Percentiles rank a stretch among this genome's conserved stretches.
Evolutionary conservation across 2,329 filamentous ascomycete genomes (phyloP).

Genomic region (Sporothrix brunneoviolacea): DNA sequence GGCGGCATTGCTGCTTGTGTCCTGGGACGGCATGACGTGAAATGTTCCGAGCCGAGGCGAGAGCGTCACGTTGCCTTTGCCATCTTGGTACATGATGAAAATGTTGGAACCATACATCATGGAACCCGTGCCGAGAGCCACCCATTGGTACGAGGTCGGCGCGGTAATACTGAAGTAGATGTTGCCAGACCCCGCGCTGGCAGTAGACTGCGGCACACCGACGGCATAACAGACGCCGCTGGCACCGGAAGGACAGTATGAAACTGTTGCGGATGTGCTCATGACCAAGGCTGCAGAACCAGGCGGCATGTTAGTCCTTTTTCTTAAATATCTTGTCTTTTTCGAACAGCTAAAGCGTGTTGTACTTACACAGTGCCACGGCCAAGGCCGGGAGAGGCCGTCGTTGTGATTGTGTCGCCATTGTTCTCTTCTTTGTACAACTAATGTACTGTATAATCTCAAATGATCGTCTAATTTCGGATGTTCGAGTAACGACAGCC

Average conservation of each 20-base stretch:
- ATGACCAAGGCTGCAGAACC: constrained; percentile 10
- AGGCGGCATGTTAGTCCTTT: not conserved
- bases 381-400: not conserved
- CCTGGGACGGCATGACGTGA: constrained; percentile 41
- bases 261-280: constrained; percentile 4
- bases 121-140: constrained; percentile 50
- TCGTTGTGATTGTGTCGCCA: not conserved
- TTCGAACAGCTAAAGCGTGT: too few relatives aligned
- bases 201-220: constrained; percentile 45
- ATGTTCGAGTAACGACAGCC: too few relatives aligned
- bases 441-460: not conserved
- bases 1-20: constrained; percentile 32
- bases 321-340: not conserved
- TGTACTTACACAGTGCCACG: constrained; percentile 2
- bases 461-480: too few relatives aligned
- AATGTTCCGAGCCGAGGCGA: constrained; percentile 47
- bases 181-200: constrained; percentile 43
- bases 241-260: constrained; percentile 33
- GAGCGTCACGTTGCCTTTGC: constrained; percentile 53
- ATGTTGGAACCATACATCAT: constrained; percentile 53
- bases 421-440: not conserved
- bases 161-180: constrained; percentile 57
- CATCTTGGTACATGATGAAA: constrained; percentile 56
- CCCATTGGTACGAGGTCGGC: constrained; percentile 47
- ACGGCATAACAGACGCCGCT: constrained; percentile 48